phyloP scores from a whole-genome alignment of 441 rosid genomes.

The Brassica hybrid region DNA sequence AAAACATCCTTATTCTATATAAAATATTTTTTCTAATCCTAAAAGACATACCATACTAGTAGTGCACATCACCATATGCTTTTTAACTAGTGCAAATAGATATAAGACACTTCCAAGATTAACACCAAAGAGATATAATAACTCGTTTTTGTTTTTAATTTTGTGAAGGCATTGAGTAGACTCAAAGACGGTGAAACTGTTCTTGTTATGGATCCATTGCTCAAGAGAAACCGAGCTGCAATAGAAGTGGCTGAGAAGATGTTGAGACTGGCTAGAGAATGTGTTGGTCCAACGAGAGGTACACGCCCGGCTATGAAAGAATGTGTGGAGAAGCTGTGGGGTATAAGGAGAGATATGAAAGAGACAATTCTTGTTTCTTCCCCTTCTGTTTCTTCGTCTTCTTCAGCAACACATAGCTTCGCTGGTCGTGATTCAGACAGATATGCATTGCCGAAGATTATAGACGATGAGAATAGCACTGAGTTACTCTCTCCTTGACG shows the following conservation, averaged over 20 bases:
- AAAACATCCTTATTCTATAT: no score
- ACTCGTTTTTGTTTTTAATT: not conserved
- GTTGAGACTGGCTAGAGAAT: slow-evolving; percentile 66
- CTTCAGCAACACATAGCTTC: slow-evolving; percentile 38
- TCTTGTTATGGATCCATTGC: slow-evolving; percentile 73
- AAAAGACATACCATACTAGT: no score
- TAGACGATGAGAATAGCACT: slow-evolving; percentile 40
- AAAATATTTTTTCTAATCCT: no score
- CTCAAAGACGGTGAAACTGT: slow-evolving; percentile 64
- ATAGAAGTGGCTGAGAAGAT: slow-evolving; percentile 60
- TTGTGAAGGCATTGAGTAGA: slow-evolving; percentile 74
- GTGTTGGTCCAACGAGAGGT: slow-evolving; percentile 59
- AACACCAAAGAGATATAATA: not conserved
- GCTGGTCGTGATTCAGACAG: slow-evolving; percentile 33
- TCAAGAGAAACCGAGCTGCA: slow-evolving; percentile 71
- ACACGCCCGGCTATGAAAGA: slow-evolving; percentile 81
- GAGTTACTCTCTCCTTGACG: slow-evolving; percentile 34
- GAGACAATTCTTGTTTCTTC: slow-evolving; percentile 48
- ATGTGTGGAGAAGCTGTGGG: slow-evolving; percentile 80
- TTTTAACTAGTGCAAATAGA: no score
- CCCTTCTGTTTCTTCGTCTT: slow-evolving; percentile 46
- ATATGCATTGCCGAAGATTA: slow-evolving; percentile 32
- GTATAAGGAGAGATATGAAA: slow-evolving; percentile 59
- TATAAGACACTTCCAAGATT: no score
- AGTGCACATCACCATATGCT: no score